These are phyloP conservation scores for Eurotiales sp. DNA, from an alignment of 2,329 filamentous ascomycete genomes.

Conservation along the genomic window DNA sequence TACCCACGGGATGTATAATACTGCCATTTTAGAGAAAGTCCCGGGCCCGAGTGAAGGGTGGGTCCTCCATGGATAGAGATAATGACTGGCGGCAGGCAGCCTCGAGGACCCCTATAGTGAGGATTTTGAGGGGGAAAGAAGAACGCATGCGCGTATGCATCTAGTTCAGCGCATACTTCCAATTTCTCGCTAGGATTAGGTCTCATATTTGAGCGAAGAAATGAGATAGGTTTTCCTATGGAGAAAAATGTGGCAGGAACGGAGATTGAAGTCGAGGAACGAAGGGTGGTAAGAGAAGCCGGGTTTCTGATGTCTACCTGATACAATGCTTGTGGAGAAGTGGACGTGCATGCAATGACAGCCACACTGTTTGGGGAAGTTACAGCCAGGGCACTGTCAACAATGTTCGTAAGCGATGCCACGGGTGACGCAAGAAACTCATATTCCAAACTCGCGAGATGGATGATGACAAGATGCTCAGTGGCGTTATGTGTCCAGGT, in stretches of 20 bases:
- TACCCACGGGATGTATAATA: slow-evolving; percentile 55
- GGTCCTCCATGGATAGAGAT: slow-evolving; percentile 52
- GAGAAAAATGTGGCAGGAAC: no score
- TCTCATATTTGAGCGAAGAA: slow-evolving; percentile 27
- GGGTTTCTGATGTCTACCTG: no score
- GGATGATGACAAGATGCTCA: slow-evolving; percentile 36
- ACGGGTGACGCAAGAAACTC: slow-evolving; percentile 16
- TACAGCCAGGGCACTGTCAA: no score
- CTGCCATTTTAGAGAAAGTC: slow-evolving; percentile 46
- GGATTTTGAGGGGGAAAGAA: slow-evolving; percentile 51
- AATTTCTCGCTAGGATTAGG: slow-evolving; percentile 1
- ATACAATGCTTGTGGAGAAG: no score
- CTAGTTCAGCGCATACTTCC: slow-evolving; percentile 23
- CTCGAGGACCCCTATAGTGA: slow-evolving; percentile 34
- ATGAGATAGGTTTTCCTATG: slow-evolving; percentile 28
- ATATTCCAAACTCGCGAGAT: slow-evolving; percentile 30
- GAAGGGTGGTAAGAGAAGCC: no score
- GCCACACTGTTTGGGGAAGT: no score
- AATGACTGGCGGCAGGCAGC: slow-evolving; percentile 47
- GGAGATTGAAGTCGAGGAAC: no score
- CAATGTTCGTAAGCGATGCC: slow-evolving; percentile 18
- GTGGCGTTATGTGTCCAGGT: slow-evolving; percentile 30
- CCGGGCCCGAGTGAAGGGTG: slow-evolving; percentile 43
- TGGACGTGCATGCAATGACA: no score
- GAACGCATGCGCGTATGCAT: slow-evolving; percentile 39